A percentile compares a stretch with the other conserved stretches of the same genome.
Evolutionary conservation across 441 rosid genomes (phyloP).

Genomic region (Rhodomyrtus psidioides): DNA sequence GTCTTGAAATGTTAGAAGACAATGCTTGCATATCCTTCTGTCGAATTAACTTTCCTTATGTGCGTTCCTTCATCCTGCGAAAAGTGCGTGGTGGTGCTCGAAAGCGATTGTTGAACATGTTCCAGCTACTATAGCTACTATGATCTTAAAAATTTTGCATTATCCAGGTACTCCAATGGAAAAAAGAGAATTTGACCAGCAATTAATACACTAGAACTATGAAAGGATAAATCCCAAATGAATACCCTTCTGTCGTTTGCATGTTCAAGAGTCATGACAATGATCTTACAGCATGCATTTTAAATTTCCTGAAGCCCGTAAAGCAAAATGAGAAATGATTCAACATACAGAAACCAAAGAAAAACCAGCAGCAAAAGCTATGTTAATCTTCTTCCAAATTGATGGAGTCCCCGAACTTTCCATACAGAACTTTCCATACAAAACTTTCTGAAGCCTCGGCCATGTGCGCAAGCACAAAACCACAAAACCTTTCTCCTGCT

Average conservation of each 20-base stretch:
- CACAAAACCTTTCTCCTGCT: no score
- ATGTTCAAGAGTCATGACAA: background rate
- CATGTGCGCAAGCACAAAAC: no score
- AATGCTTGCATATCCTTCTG: no score
- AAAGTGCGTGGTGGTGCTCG: background rate
- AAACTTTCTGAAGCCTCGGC: no score
- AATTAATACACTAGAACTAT: background rate
- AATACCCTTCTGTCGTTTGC: background rate
- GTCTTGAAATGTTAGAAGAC: no score
- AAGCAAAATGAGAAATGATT: background rate
- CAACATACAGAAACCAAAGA: background rate
- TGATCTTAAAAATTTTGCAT: background rate
- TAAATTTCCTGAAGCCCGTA: background rate
- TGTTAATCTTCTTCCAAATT: conserved; percentile 10
- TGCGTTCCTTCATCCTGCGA: background rate
- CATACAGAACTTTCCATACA: no score
- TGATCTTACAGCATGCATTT: background rate
- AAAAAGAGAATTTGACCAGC: background rate
- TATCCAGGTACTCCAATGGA: background rate
- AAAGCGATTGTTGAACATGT: background rate
- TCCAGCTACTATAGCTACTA: background rate
- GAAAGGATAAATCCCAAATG: background rate
- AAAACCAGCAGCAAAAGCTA: background rate
- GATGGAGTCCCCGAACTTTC: no score
- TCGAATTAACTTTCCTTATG: background rate